phyloP scores from a whole-genome alignment of 805 yeast genomes.

The Jamesozyma piceae region DNA sequence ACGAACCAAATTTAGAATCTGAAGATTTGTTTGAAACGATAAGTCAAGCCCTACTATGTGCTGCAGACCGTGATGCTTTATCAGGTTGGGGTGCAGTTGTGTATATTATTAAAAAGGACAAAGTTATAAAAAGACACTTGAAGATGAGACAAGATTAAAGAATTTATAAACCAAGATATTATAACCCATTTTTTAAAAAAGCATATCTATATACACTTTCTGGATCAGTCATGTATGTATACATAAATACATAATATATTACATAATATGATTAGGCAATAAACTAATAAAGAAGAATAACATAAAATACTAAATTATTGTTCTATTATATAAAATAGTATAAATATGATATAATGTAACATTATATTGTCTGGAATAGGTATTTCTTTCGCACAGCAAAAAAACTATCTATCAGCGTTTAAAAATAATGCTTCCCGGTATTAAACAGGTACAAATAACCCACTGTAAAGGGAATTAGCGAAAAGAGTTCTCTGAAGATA shows the following conservation, averaged over 20 bases:
- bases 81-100: constrained; percentile 99
- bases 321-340: too few species aligned
- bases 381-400: too few species aligned
- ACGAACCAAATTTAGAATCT: constrained; percentile 88
- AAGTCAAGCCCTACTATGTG: constrained; percentile 85
- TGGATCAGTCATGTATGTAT: background rate
- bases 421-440: too few species aligned
- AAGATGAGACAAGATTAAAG: constrained; percentile 89
- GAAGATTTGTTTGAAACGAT: constrained; percentile 94
- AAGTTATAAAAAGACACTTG: constrained; percentile 76
- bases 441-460: too few species aligned
- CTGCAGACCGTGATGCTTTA: constrained; percentile 93
- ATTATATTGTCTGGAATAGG: too few species aligned
- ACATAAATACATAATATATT: background rate
- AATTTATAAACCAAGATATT: background rate
- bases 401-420: too few species aligned
- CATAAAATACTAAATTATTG: too few species aligned
- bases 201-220: background rate
- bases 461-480: too few species aligned
- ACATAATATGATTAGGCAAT: background rate
- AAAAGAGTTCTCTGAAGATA: too few species aligned
- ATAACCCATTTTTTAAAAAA: background rate
- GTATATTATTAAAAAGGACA: constrained; percentile 83
- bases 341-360: too few species aligned
- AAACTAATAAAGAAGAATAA: background rate